Base-by-base conservation (phyloP, 257 asterid species). In the Nicotiana otophora region DNA sequence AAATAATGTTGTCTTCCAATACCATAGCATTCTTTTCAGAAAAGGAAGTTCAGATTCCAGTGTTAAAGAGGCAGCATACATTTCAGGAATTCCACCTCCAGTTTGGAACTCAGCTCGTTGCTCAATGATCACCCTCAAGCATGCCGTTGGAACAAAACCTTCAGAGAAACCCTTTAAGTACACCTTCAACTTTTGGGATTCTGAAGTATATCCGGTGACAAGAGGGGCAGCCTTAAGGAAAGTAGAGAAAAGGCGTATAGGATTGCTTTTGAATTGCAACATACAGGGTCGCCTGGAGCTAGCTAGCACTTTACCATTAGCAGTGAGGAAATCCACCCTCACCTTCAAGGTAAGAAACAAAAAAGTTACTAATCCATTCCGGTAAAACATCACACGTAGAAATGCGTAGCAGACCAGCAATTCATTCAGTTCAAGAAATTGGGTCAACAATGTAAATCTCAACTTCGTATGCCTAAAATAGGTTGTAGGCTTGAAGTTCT, bases 51-150 rank as follows among this genome's bases (percentile, higher is more conserved):
- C 92, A 3, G 98, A 92, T 75, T 92, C 94, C 55, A 94, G 88
- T 33, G 58, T 63, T 46, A 94, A 83, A 82, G 90, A 89, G 20
- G 97, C 95, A 48, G 86, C 20, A 82, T 96, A 96, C 66, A 96
- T 90, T 86, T 94, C 97, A 31, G 98, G 99, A 78, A 92, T 86
- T 69, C 98, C 98, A 70, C 89, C 91, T 78, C 95, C 96, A 3
- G 88, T 89, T 30, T 69, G 87, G 83, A 85, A 94, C 85, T 93
- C 91, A 66, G 99, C 98, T 74, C 97, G 89, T 62, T 90, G 97
- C 86, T 92, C 99, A 26, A 94, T 85, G 26, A 80, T 83, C 68
- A 94, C 95, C 88, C 90, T 91, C 77, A 96, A 78, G 86, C 86
- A 87, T 78, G 98, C 87, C 26, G 97, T 96, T 61, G 96, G 98